Evolutionary conservation across 192 early-diverging fungal genomes (phyloP), one percentile per base, ranked within the genome.

Genomic region (Radiomyces spectabilis): DNA sequence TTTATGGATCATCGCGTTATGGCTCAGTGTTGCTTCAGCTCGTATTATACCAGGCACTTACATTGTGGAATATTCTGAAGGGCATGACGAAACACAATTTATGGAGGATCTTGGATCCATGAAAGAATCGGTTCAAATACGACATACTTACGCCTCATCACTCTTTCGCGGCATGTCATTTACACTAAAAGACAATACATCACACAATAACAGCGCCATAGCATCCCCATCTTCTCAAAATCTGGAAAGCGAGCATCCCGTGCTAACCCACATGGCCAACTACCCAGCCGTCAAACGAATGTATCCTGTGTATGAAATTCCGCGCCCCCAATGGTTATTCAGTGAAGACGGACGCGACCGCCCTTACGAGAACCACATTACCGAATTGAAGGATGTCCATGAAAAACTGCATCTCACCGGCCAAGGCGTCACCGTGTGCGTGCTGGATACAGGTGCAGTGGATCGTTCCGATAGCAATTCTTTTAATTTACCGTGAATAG

Each of bases 361-460:
- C 21, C 51, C 63, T 25, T 58, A 53, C 34, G 43, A 53, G 32
- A 13, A 47, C 22, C 8, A 69, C 5, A 47, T 66, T 32, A 82
- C 81, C 6, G 79, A 81, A 12, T 73, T 83, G 0, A 55, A 63
- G 16, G 46, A 43, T 34, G 70, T 75, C 5, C 80, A 77, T 21
- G 49, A 59, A n/a, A 55, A 69, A 19, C 63, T 81, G 19, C 71
- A 68, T 12, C 50, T 81, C 43, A 69, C 66, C 15, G 85, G 85
- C 8, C 75, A 76, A 59, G 84, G 77, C 10, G 55, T 88, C 41
- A 74, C 72, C 19, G 69, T 88, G 30, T 81, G 81, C 41, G 59
- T 88, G 43, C 54, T 87, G n/a, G 85, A 87, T 59, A 75, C 69
- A 16, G 84, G n/a, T n/a, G n/a, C n/a, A n/a, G 85, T 62, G 37